These are phyloP conservation scores for Elsinoe necatrix DNA, from an alignment of 2,329 filamentous ascomycete species.

Conservation along the genomic window DNA sequence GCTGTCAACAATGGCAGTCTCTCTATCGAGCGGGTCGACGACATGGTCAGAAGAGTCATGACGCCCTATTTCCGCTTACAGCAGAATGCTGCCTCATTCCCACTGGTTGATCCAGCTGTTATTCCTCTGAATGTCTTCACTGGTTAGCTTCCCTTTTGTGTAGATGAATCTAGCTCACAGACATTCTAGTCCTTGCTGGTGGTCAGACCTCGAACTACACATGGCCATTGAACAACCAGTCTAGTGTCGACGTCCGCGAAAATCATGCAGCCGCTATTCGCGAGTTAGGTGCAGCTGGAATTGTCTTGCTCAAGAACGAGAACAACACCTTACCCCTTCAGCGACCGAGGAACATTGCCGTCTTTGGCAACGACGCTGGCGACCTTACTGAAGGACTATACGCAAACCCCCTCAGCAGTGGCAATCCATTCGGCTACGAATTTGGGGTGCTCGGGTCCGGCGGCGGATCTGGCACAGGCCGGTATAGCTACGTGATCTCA, in stretches of 20 bases:
- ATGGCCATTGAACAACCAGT: conserved; percentile 11
- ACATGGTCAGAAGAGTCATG: conserved; percentile 41
- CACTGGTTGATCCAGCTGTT: conserved; percentile 29
- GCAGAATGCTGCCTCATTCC: conserved; percentile 34
- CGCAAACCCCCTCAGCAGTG: conserved; percentile 20
- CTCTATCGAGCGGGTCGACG: conserved; percentile 34
- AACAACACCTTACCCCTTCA: conserved; percentile 45
- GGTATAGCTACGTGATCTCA: conserved; percentile 32
- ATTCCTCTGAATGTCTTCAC: conserved; percentile 24
- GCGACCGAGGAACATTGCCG: conserved; percentile 39
- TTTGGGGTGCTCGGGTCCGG: conserved; percentile 38
- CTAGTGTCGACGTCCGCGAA: conserved; percentile 32
- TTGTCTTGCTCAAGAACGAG: conserved; percentile 42
- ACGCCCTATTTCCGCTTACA: conserved; percentile 39
- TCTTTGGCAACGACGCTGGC: conserved; percentile 44
- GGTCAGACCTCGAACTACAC: background rate
- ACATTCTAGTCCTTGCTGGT: background rate
- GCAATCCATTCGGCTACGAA: conserved; percentile 26
- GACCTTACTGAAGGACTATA: conserved; percentile 43
- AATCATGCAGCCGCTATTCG: conserved; percentile 32
- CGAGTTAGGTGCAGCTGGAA: conserved; percentile 34
- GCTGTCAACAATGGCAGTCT: conserved; percentile 36
- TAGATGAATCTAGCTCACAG: background rate
- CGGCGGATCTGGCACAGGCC: conserved; percentile 36
- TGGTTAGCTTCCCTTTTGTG: conserved; percentile 14